Evolutionary conservation across 2,329 filamentous ascomycete genomes (phyloP).

Genomic region (Cadophora sp.): DNA sequence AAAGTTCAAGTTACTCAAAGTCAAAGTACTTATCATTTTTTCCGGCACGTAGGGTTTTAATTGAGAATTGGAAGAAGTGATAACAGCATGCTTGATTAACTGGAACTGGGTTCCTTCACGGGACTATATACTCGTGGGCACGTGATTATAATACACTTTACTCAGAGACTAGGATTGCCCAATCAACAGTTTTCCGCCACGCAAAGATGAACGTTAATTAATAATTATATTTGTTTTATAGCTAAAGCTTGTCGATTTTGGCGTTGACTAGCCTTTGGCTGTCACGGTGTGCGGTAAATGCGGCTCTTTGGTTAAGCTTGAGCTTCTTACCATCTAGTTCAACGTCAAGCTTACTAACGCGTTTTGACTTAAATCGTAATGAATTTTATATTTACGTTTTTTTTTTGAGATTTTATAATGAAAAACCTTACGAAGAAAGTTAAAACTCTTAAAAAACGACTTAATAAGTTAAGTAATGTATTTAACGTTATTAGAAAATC

Average conservation of each 20-base stretch:
- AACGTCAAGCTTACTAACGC: not conserved
- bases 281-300: constrained; percentile 8
- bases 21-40: too few relatives aligned
- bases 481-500: constrained; percentile 5
- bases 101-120: too few relatives aligned
- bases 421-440: constrained; percentile 10
- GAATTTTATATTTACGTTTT: constrained; percentile 18
- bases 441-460: constrained; percentile 15
- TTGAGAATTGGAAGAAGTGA: too few relatives aligned
- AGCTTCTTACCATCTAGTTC: not conserved
- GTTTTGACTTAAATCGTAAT: constrained; percentile 2
- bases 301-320: constrained; percentile 16
- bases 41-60: too few relatives aligned
- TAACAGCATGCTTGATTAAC: too few relatives aligned
- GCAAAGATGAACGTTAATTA: too few relatives aligned
- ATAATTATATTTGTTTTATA: constrained; percentile 1
- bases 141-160: too few relatives aligned
- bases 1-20: too few relatives aligned
- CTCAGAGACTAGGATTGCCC: too few relatives aligned
- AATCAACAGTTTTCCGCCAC: too few relatives aligned
- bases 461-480: constrained; percentile 16
- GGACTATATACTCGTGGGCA: too few relatives aligned
- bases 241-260: not conserved
- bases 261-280: too few relatives aligned
- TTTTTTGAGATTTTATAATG: constrained; percentile 17